Percentiles rank a stretch among this genome's conserved stretches.
Evolutionary conservation across 2,329 filamentous ascomycete genomes (phyloP).

Genomic region (Penicillium sclerotiorum): DNA sequence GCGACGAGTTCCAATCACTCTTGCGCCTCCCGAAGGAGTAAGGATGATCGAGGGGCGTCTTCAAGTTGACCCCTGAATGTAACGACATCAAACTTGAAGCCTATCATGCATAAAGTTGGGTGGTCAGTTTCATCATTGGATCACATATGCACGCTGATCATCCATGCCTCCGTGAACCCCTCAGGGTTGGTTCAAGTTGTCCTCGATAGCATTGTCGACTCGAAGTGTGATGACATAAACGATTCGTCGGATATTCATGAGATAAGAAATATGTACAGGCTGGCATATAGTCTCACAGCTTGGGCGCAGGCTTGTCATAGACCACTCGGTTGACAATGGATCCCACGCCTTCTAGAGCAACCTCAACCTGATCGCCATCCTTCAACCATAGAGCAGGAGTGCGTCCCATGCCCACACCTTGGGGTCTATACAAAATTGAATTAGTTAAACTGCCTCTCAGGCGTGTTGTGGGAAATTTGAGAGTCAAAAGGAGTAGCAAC

Average conservation of each 20-base stretch:
- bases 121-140: too few relatives aligned
- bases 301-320: slow-evolving; percentile 45
- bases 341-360: slow-evolving; percentile 67
- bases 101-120: too few relatives aligned
- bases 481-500: too few relatives aligned
- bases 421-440: slow-evolving; percentile 51
- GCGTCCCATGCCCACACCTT: slow-evolving; percentile 71
- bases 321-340: slow-evolving; percentile 51
- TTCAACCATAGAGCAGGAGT: slow-evolving; percentile 69
- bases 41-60: too few relatives aligned
- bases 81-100: too few relatives aligned
- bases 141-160: too few relatives aligned
- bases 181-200: too few relatives aligned
- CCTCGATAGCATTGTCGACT: too few relatives aligned
- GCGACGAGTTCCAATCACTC: too few relatives aligned
- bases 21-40: too few relatives aligned
- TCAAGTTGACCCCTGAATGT: too few relatives aligned
- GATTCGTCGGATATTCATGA: background rate
- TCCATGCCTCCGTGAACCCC: too few relatives aligned
- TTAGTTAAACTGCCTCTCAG: background rate
- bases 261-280: background rate
- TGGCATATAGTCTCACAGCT: slow-evolving; percentile 33
- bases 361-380: slow-evolving; percentile 70
- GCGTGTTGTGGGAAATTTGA: background rate
- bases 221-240: slow-evolving; percentile 1